A percentile compares a stretch with the other conserved stretches of the same genome.
Conservation (phyloP, 1,139 yeast genomes). For the Arxiozyma heterogenica region DNA sequence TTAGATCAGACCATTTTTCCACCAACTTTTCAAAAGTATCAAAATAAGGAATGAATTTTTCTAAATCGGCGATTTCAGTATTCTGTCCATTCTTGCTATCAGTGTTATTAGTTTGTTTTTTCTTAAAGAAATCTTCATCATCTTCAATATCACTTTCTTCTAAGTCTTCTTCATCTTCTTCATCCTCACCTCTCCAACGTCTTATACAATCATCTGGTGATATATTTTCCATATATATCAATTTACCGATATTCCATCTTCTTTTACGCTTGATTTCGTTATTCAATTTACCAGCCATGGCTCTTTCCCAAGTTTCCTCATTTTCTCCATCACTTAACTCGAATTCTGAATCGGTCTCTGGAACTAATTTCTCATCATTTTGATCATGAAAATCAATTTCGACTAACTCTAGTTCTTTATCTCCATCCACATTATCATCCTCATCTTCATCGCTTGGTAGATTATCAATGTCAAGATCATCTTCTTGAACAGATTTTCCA, state of each 20-base stretch:
- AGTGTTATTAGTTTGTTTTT: conserved; percentile 32
- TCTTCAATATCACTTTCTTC: conserved; percentile 40
- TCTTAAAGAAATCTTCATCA: conserved; percentile 60
- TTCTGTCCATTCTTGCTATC: conserved; percentile 5
- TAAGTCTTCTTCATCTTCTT: conserved; percentile 36
- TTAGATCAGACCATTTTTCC: conserved; percentile 44
- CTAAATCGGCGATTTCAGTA: conserved; percentile 25
- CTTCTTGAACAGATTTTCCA: conserved; percentile 48
- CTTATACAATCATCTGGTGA: conserved; percentile 65
- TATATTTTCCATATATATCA: conserved; percentile 68
- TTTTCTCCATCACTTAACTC: conserved; percentile 37
- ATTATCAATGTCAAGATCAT: conserved; percentile 41
- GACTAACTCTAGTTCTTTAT: conserved; percentile 32
- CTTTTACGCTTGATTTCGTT: conserved; percentile 34
- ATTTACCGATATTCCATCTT: conserved; percentile 72
- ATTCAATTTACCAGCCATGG: conserved; percentile 40
- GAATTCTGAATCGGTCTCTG: conserved; percentile 39
- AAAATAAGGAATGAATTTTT: conserved; percentile 32
- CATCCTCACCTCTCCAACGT: conserved; percentile 61
- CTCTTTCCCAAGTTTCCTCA: conserved; percentile 38
- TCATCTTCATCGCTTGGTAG: conserved; percentile 35
- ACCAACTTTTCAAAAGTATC: conserved; percentile 44
- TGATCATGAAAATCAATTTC: conserved; percentile 42
- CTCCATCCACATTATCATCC: conserved; percentile 29
- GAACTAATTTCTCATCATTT: conserved; percentile 33